A percentile compares a stretch with the other conserved stretches of the same genome.
phyloP scores from a whole-genome alignment of 148 eudicot genomes.

The Heliosperma pusillum region DNA sequence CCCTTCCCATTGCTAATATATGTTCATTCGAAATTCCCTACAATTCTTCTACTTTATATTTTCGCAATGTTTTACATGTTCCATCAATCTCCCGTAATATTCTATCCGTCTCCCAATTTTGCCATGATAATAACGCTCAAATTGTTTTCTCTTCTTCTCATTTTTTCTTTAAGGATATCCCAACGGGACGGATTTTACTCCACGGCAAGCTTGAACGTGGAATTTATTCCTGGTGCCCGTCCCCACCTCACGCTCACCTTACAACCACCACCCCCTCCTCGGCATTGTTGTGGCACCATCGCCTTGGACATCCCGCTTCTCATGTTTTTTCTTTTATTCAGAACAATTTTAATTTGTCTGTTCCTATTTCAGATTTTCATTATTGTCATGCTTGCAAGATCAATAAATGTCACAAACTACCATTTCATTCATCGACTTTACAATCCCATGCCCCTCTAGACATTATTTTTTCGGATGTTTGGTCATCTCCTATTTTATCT shows the following conservation, averaged over 20 bases:
- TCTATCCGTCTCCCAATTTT: neutral
- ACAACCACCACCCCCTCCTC: neutral
- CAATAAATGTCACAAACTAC: neutral
- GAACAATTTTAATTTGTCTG: neutral
- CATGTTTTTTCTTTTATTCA: neutral
- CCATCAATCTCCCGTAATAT: neutral
- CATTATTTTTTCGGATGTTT: neutral
- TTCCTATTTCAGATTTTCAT: no score
- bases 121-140: neutral
- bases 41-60: neutral
- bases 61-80: neutral
- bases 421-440: neutral
- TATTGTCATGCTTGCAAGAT: neutral
- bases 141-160: neutral
- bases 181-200: neutral
- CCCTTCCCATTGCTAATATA: neutral
- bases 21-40: neutral
- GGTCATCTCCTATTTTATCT: neutral
- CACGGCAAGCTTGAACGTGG: neutral
- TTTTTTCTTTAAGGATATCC: neutral
- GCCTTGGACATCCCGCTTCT: neutral
- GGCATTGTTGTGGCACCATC: neutral
- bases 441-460: neutral
- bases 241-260: neutral
- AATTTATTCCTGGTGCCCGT: neutral